A percentile compares a stretch with the other conserved stretches of the same genome.
phyloP scores from a whole-genome alignment of 805 yeast species.

The Candida quercuum region DNA sequence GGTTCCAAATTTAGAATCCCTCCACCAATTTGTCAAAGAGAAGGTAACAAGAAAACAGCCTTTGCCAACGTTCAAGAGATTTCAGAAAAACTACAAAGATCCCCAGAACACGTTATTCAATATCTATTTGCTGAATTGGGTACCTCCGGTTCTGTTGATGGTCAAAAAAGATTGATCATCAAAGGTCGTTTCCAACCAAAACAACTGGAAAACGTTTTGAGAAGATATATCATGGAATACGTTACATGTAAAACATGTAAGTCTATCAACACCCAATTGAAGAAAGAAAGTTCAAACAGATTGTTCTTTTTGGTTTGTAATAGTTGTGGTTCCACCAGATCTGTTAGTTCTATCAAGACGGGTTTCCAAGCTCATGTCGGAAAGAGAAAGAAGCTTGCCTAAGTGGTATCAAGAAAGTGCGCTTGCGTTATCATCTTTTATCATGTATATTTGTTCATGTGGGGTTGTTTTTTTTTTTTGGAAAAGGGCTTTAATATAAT shows the following conservation, averaged over 20 bases:
- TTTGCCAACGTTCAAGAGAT: slow-evolving; percentile 96
- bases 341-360: slow-evolving; percentile 94
- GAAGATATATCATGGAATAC: slow-evolving; percentile 94
- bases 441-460: neutral
- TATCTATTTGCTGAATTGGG: slow-evolving; percentile 97
- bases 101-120: slow-evolving; percentile 95
- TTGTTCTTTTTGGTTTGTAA: slow-evolving; percentile 96
- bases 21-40: slow-evolving; percentile 95
- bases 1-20: slow-evolving; percentile 94
- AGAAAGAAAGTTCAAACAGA: slow-evolving; percentile 94
- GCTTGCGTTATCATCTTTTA: neutral
- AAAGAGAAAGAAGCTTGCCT: slow-evolving; percentile 63
- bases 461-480: neutral
- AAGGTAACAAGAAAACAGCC: slow-evolving; percentile 93
- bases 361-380: slow-evolving; percentile 99
- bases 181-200: slow-evolving; percentile 98
- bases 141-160: slow-evolving; percentile 98
- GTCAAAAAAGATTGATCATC: slow-evolving; percentile 92
- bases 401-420: neutral
- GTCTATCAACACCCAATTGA: slow-evolving; percentile 92
- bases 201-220: slow-evolving; percentile 92
- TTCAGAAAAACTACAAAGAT: slow-evolving; percentile 89
- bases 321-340: slow-evolving; percentile 95
- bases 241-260: slow-evolving; percentile 99
- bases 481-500: neutral